Base-by-base conservation (phyloP, 179 eudicot species). In the Spergularia azorica region DNA sequence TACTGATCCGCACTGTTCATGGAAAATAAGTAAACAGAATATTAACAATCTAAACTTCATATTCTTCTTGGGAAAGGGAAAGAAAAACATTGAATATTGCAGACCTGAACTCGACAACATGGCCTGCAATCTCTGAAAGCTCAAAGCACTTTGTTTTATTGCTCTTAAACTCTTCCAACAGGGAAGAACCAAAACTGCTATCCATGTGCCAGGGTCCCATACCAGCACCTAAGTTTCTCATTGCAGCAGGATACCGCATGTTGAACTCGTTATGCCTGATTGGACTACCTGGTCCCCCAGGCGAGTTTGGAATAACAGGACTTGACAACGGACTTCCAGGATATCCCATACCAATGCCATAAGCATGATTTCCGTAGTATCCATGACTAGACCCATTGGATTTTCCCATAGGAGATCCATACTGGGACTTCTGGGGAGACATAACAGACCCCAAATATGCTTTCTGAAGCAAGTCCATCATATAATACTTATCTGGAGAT, bases 401-500 rank as follows among this genome's bases (percentile, higher is more conserved):
- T 72, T 84, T 79, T 67, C 85, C 84, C 73, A 81, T 38, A 26
- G 86, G 79, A 66, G 71, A 77, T 55, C 79, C 82, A 48, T 54
- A 84, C 20, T 84, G 87, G 9, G 87, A 80, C 66, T 86, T 86
- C 65, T 81, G 87, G 62, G 87, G 85, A 26, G 89, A 77, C 69
- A 82, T 63, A 6, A 74, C 70, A 63, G 89, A 84, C 63, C 80
- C 89, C 77, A 86, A 12, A 79, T 81, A 84, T 15, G 87, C 80
- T 14, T 86, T 84, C 62, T 86, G 89, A 75, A 86, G 90, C 26
- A 90, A 62, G 57, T 92, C 96, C 80, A 26, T 26, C 32, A 82
- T 38, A 59, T 91, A 90, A 79, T 77, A 87, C 74, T 89, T 83
- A 65, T 94, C 93, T 41, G 88, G 76, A 71, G 93, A 81, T 21